phyloP scores from a whole-genome alignment of 148 eudicot species.

The Rhododendron ovatum region DNA sequence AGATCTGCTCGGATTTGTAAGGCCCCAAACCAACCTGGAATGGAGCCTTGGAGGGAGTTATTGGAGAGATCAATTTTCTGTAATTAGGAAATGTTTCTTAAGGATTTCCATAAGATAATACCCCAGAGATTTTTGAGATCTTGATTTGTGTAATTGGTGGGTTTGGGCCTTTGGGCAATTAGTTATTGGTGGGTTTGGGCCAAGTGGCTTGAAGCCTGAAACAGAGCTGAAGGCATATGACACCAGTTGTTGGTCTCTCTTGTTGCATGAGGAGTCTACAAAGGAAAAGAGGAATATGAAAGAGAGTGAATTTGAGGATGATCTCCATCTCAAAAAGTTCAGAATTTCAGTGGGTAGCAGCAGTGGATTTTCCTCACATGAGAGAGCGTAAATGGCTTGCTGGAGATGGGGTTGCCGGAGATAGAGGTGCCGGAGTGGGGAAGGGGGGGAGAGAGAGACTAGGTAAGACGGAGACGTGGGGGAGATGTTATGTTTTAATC shows the following conservation, averaged over 20 bases:
- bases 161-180: not conserved
- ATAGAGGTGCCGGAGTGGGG: too few relatives aligned
- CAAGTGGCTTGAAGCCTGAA: not conserved
- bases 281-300: not conserved
- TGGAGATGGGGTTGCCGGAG: not conserved
- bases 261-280: not conserved
- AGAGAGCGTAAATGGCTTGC: not conserved
- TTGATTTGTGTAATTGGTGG: not conserved
- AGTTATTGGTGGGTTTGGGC: not conserved
- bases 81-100: not conserved
- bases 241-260: not conserved
- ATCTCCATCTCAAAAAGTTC: not conserved
- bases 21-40: too few relatives aligned
- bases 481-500: too few relatives aligned
- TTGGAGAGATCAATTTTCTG: not conserved
- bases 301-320: not conserved
- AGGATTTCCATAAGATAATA: too few relatives aligned
- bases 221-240: not conserved
- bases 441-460: too few relatives aligned
- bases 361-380: not conserved
- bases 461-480: too few relatives aligned
- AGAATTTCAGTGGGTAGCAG: not conserved
- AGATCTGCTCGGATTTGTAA: not conserved
- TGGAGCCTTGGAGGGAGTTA: too few relatives aligned
- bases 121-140: not conserved